These are phyloP conservation scores for Uronychia setigera DNA, from an alignment of 73 alveolate genomes.

Conservation along the genomic window DNA sequence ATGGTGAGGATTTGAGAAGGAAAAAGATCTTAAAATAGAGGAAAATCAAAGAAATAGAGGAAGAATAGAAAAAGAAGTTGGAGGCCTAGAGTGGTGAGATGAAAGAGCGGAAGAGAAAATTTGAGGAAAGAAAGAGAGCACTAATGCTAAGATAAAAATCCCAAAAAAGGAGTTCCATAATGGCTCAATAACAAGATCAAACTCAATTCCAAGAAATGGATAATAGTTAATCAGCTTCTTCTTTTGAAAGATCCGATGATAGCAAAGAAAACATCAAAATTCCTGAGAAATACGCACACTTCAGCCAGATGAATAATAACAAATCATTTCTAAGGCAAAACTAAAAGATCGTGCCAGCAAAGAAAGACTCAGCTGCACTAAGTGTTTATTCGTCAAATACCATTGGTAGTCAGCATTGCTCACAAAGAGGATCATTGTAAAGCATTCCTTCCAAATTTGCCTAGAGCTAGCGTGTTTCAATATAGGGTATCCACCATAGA, in stretches of 20 bases:
- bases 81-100: not conserved
- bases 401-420: too few relatives aligned
- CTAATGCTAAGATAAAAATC: not conserved
- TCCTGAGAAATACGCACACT: too few relatives aligned
- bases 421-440: too few relatives aligned
- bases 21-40: not conserved
- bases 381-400: too few relatives aligned
- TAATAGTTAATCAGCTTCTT: not conserved
- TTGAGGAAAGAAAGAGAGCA: not conserved
- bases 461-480: too few relatives aligned
- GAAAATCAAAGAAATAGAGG: not conserved
- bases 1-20: not conserved
- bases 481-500: too few relatives aligned
- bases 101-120: not conserved
- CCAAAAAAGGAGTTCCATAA: not conserved
- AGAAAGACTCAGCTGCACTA: too few relatives aligned
- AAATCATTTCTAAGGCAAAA: too few relatives aligned
- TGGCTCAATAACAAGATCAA: not conserved
- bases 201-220: not conserved
- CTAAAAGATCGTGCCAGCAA: too few relatives aligned
- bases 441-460: too few relatives aligned
- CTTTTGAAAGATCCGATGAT: not conserved
- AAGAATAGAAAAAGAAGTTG: not conserved
- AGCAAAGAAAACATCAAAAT: too few relatives aligned
- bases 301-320: too few relatives aligned